These are phyloP conservation scores for Neurospora africana DNA, from an alignment of 495 filamentous ascomycete species.

Conservation along the genomic window DNA sequence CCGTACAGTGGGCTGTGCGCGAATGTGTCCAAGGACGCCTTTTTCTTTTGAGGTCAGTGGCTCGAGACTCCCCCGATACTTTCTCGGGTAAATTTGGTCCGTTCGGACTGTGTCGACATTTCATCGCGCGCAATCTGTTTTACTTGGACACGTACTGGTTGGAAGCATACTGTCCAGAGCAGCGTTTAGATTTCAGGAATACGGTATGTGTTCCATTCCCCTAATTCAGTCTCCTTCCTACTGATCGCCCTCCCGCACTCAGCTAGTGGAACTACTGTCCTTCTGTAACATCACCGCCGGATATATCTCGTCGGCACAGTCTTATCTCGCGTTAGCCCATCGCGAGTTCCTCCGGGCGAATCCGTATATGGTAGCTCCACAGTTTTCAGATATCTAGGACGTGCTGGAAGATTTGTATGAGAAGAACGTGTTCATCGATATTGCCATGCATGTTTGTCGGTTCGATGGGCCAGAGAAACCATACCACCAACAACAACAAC, in stretches of 20 bases:
- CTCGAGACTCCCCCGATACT: neutral
- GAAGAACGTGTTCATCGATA: neutral
- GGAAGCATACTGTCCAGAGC: neutral
- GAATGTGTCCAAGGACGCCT: neutral
- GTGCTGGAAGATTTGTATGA: neutral
- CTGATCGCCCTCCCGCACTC: neutral
- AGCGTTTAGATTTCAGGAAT: neutral
- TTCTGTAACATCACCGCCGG: neutral
- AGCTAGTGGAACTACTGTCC: neutral
- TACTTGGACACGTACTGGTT: neutral
- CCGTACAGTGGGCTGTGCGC: neutral
- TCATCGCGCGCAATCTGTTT: neutral
- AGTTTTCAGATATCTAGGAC: neutral
- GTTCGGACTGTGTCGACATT: neutral
- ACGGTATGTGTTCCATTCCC: neutral
- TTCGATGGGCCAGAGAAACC: neutral
- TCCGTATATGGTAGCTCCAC: neutral
- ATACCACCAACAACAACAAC: neutral
- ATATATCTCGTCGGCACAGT: neutral
- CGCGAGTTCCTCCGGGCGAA: neutral
- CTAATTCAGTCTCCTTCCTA: neutral
- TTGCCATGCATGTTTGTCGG: neutral
- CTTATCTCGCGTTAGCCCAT: neutral
- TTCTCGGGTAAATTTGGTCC: neutral
- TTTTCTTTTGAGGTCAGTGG: neutral